Percentiles rank a stretch among this genome's conserved stretches.
Evolutionary conservation across 177 flowering plant genomes (phyloP).

Genomic region (Vitis hybrid): DNA sequence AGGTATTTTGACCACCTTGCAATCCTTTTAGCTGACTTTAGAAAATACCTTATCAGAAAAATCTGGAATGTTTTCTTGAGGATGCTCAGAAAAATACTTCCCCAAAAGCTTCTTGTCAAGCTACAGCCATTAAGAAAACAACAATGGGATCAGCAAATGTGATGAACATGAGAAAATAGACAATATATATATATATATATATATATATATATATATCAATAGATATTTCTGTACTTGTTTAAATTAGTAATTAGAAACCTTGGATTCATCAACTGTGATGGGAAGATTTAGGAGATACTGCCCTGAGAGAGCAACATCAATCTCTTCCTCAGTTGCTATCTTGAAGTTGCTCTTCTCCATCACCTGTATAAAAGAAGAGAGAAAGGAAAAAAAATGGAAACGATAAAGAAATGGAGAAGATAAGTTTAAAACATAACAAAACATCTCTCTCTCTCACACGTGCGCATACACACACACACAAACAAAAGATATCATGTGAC

Average conservation of each 20-base stretch:
- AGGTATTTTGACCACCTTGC: not conserved
- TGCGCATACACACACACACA: too few species aligned
- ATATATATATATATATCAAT: not conserved
- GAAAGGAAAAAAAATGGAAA: conserved; percentile 2
- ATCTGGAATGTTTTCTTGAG: conserved; percentile 70
- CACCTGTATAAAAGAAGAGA: conserved; percentile 40
- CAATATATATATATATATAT: not conserved
- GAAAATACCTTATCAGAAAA: conserved; percentile 82
- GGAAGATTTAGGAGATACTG: conserved; percentile 97
- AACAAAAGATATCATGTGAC: too few species aligned
- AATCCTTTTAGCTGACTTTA: conserved; percentile 4
- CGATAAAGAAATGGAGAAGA: not conserved
- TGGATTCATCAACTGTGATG: conserved; percentile 84
- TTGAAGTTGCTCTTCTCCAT: conserved; percentile 97
- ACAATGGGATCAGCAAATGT: conserved; percentile 2
- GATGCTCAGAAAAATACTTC: conserved; percentile 74
- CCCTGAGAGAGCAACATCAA: conserved; percentile 83
- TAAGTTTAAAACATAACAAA: too few species aligned
- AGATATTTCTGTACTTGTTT: not conserved
- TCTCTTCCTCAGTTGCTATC: conserved; percentile 77
- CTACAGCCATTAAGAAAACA: conserved; percentile 39
- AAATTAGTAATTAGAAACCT: conserved; percentile 45
- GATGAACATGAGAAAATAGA: not conserved
- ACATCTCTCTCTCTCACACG: too few species aligned
- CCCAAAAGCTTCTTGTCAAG: conserved; percentile 79